Conservation (phyloP, 75 land plant species). For the Azolla pinnata region DNA sequence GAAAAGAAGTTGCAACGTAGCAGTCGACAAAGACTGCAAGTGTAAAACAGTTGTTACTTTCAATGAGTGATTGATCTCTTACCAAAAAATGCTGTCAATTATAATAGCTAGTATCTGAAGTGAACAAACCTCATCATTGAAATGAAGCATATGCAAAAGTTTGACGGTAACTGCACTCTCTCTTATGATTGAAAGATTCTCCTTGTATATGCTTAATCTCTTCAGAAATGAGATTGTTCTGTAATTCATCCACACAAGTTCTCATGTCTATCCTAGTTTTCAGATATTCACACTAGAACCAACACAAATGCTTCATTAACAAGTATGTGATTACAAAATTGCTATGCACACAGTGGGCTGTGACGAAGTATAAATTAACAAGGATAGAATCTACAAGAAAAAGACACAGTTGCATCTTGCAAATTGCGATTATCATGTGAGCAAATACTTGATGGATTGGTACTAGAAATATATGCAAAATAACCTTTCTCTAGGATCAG, state of each 20-base stretch:
- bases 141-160: slow-evolving; percentile 9
- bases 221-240: slow-evolving; percentile 19
- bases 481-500: no score
- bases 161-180: slow-evolving; percentile 8
- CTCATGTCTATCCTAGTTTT: not conserved
- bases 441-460: no score
- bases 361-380: no score
- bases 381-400: no score
- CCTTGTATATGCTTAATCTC: slow-evolving; percentile 18
- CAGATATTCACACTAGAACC: not conserved
- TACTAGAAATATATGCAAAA: no score
- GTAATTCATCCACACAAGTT: no score
- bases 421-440: no score
- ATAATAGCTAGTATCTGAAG: not conserved
- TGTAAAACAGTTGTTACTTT: no score
- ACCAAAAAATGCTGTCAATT: not conserved
- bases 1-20: slow-evolving; percentile 11
- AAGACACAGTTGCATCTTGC: no score
- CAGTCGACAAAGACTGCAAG: slow-evolving; percentile 13
- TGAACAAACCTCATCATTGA: slow-evolving; percentile 12
- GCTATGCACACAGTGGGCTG: no score
- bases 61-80: not conserved
- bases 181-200: slow-evolving; percentile 16
- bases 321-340: no score
- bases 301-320: slow-evolving; percentile 3